Conservation (phyloP, 768 basidiomycete species). For the Lentinula sp. region DNA sequence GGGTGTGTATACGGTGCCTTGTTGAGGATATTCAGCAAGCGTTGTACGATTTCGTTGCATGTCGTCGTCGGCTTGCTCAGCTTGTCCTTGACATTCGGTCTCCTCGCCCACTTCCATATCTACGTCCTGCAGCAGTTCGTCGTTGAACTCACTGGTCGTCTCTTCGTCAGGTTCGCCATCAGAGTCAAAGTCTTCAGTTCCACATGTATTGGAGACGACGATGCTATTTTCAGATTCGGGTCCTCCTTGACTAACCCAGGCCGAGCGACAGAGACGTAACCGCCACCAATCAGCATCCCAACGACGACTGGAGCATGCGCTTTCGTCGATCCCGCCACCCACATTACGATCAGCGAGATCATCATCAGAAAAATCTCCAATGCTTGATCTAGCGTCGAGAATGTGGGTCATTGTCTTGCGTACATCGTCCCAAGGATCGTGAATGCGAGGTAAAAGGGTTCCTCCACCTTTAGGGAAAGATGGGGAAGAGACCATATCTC, state of each 20-base stretch:
- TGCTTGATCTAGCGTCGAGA: not conserved
- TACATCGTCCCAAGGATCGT: not conserved
- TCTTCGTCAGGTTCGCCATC: not conserved
- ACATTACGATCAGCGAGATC: conserved; percentile 5
- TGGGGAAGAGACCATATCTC: conserved; percentile 8
- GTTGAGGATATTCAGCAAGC: not conserved
- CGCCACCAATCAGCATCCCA: conserved; percentile 61
- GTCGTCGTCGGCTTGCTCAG: not conserved
- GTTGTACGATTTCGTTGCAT: not conserved
- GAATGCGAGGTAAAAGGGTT: not conserved
- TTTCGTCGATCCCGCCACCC: conserved; percentile 13
- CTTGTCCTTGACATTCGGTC: not conserved
- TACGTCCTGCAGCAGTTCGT: not conserved
- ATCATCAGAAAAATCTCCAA: not conserved
- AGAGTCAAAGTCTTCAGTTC: too few relatives aligned
- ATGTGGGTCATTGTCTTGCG: not conserved
- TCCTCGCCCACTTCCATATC: not conserved
- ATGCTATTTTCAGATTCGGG: not conserved
- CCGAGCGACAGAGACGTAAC: conserved; percentile 37
- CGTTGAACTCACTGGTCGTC: not conserved
- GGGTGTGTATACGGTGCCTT: conserved; percentile 29
- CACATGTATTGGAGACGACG: not conserved
- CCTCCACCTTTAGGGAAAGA: not conserved
- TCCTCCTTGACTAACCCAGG: not conserved
- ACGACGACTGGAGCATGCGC: conserved; percentile 26